Conservation (phyloP, 768 basidiomycete species). For the Sarcodon sp. region DNA sequence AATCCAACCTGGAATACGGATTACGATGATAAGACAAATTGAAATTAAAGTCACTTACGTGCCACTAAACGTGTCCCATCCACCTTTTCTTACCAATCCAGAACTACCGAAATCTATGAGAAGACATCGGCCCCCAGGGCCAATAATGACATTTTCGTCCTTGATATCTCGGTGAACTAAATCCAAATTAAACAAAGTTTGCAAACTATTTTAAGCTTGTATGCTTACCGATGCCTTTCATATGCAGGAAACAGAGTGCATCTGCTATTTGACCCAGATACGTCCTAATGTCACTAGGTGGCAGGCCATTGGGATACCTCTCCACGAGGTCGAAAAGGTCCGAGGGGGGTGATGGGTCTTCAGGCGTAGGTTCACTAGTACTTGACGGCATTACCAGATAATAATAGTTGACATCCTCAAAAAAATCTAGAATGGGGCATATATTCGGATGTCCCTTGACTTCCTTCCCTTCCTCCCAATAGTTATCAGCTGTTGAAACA, state of each 20-base stretch:
- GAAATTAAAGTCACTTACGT: slow-evolving; percentile 44
- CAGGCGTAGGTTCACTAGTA: slow-evolving; percentile 41
- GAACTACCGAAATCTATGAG: slow-evolving; percentile 97
- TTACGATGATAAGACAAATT: slow-evolving; percentile 1
- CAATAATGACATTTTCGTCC: slow-evolving; percentile 90
- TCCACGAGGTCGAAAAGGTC: slow-evolving; percentile 97
- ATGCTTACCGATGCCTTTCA: slow-evolving; percentile 74
- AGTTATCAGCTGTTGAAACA: slow-evolving; percentile 17
- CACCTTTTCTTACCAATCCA: slow-evolving; percentile 67
- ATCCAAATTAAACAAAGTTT: slow-evolving; percentile 2
- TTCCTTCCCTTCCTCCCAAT: slow-evolving; percentile 58
- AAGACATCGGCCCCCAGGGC: slow-evolving; percentile 70
- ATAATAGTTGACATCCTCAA: slow-evolving; percentile 94
- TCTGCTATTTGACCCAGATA: slow-evolving; percentile 93
- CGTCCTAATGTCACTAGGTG: slow-evolving; percentile 57
- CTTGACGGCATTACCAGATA: slow-evolving; percentile 83
- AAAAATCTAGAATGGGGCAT: slow-evolving; percentile 89
- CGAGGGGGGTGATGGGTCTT: slow-evolving; percentile 43
- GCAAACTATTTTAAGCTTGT: neutral
- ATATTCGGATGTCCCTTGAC: slow-evolving; percentile 93
- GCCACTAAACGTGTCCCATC: slow-evolving; percentile 90
- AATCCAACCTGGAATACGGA: slow-evolving; percentile 53
- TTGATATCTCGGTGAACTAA: slow-evolving; percentile 95
- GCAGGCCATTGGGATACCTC: slow-evolving; percentile 73
- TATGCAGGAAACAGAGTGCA: slow-evolving; percentile 79